Conservation (phyloP, 1,284 basidiomycete species). For the Cutaneotrichosporon arboriforme region DNA sequence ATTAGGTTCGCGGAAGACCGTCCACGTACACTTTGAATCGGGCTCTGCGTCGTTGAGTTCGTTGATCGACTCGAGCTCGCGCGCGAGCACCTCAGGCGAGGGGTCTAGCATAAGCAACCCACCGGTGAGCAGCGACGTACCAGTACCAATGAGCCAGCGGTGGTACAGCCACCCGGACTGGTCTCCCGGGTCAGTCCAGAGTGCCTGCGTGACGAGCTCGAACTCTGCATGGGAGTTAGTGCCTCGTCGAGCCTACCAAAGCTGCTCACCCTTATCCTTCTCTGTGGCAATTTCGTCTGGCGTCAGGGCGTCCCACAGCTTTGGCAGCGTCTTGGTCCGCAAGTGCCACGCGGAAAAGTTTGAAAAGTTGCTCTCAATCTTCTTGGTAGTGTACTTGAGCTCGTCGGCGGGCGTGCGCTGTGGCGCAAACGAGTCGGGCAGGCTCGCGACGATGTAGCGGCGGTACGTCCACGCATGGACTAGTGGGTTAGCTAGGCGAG, state of each 20-base stretch:
- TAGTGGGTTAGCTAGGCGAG: conserved; percentile 50
- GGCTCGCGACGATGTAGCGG: conserved; percentile 68
- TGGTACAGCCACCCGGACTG: conserved; percentile 99
- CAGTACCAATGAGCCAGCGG: conserved; percentile 80
- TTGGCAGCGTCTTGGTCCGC: conserved; percentile 72
- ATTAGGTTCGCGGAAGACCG: not conserved
- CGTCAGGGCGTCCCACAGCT: conserved; percentile 60
- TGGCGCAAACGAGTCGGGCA: conserved; percentile 52
- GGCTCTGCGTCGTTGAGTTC: conserved; percentile 87
- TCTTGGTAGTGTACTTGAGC: conserved; percentile 73
- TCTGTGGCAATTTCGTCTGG: conserved; percentile 54
- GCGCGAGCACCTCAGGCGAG: conserved; percentile 56
- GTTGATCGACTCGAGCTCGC: conserved; percentile 75
- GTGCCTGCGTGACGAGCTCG: conserved; percentile 83
- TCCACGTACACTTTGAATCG: conserved; percentile 78
- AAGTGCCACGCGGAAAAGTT: conserved; percentile 99
- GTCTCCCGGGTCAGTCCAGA: conserved; percentile 94
- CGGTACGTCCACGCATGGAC: conserved; percentile 92
- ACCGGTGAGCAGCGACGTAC: conserved; percentile 52
- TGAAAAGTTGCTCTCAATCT: conserved; percentile 91
- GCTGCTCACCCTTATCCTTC: conserved; percentile 66
- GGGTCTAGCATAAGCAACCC: conserved; percentile 50
- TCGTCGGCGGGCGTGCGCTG: conserved; percentile 53
- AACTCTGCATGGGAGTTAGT: conserved; percentile 63
- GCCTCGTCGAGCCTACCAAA: conserved; percentile 19